These are phyloP conservation scores for Claviceps sorghi DNA, from an alignment of 2,329 filamentous ascomycete genomes.

Conservation along the genomic window DNA sequence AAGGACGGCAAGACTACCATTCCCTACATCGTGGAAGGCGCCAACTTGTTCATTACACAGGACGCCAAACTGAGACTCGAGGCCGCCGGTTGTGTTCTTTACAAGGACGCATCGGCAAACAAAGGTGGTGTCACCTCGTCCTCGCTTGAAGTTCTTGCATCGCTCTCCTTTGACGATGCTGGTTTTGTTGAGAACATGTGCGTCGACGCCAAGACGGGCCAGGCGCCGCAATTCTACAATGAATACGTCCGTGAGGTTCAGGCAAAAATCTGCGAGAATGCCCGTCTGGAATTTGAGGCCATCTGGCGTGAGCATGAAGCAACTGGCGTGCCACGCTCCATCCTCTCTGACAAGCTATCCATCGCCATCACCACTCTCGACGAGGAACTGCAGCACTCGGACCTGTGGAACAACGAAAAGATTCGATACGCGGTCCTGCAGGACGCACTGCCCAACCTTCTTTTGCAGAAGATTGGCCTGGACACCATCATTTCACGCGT, in stretches of 20 bases:
- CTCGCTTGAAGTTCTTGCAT: constrained; percentile 88
- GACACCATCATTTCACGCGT: constrained; percentile 77
- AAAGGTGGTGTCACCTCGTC: constrained; percentile 97
- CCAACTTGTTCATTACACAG: constrained; percentile 97
- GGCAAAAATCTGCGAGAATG: constrained; percentile 79
- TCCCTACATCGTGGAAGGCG: constrained; percentile 93
- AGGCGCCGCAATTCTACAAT: constrained; percentile 79
- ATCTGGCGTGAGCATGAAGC: constrained; percentile 90
- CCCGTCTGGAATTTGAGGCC: constrained; percentile 87
- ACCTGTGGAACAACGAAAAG: constrained; percentile 72
- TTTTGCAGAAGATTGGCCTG: constrained; percentile 80
- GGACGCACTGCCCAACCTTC: constrained; percentile 72
- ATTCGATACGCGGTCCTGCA: constrained; percentile 65
- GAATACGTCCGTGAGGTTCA: constrained; percentile 88
- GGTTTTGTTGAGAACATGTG: constrained; percentile 93
- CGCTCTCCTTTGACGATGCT: constrained; percentile 81
- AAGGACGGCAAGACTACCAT: constrained; percentile 74
- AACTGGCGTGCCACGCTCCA: constrained; percentile 64
- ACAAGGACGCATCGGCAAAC: constrained; percentile 97
- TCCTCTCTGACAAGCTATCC: constrained; percentile 84
- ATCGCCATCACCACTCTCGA: constrained; percentile 91
- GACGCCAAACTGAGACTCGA: constrained; percentile 93
- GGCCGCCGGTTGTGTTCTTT: constrained; percentile 84
- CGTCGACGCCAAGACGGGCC: constrained; percentile 49
- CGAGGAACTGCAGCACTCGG: constrained; percentile 86